Evolutionary conservation across 768 basidiomycete genomes (phyloP).

Genomic region (Butyriboletus loyo): DNA sequence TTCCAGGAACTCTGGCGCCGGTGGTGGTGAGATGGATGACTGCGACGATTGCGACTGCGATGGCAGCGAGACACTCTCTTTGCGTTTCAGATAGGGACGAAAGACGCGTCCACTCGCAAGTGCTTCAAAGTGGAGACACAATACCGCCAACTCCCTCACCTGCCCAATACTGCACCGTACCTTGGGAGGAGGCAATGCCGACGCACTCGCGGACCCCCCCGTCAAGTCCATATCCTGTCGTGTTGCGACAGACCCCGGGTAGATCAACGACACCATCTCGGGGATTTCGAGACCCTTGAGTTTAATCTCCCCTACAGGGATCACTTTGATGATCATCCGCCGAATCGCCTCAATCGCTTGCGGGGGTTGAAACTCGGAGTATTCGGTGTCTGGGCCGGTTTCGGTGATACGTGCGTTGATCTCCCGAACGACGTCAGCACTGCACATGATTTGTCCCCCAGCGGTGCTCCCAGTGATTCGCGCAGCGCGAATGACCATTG

Average conservation of each 20-base stretch:
- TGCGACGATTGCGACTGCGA: conserved; percentile 6
- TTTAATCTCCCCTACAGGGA: conserved; percentile 83
- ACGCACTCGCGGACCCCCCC: conserved; percentile 13
- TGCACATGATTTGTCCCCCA: conserved; percentile 94
- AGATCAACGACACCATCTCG: conserved; percentile 82
- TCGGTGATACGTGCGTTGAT: conserved; percentile 60
- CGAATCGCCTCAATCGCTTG: conserved; percentile 74
- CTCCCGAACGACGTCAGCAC: conserved; percentile 82
- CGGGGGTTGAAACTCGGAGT: conserved; percentile 52
- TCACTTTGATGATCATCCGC: conserved; percentile 64
- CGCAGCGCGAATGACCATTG: conserved; percentile 92
- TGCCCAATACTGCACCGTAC: conserved; percentile 72
- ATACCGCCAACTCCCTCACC: conserved; percentile 65
- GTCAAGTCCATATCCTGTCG: conserved; percentile 57
- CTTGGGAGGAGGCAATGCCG: conserved; percentile 27
- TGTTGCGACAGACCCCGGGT: conserved; percentile 69
- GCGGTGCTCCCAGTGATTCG: conserved; percentile 79
- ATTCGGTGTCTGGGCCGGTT: conserved; percentile 54
- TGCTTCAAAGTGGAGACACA: conserved; percentile 80
- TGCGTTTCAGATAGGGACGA: conserved; percentile 38
- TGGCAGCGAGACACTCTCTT: conserved; percentile 25
- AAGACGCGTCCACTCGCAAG: conserved; percentile 63
- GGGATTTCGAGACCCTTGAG: conserved; percentile 94
- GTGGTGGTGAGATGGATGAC: neutral
- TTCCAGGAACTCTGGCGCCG: conserved; percentile 13